phyloP scores from a whole-genome alignment of 371 early-diverging fungal species.

The Dinochytrium kinnereticum region DNA sequence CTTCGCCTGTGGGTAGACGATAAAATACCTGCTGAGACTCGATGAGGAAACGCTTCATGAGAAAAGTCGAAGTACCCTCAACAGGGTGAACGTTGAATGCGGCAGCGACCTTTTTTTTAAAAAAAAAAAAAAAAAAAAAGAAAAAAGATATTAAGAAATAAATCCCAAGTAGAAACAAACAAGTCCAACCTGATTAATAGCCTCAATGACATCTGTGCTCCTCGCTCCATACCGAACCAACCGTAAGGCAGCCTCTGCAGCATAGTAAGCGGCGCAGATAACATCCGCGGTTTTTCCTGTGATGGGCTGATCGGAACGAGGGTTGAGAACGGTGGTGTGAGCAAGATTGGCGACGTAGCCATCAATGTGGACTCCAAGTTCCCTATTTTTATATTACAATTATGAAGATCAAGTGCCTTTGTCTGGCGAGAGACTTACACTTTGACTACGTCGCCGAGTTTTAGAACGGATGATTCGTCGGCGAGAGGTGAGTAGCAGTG shows the following conservation, averaged over 20 bases:
- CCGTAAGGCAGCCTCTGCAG: slow-evolving; percentile 41
- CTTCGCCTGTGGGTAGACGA: neutral
- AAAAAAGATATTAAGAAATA: neutral
- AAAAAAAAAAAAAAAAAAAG: neutral
- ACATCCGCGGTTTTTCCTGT: slow-evolving; percentile 76
- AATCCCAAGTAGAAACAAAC: too few relatives aligned
- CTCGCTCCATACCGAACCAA: slow-evolving; percentile 35
- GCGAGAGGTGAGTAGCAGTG: slow-evolving; percentile 78
- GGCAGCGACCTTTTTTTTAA: slow-evolving; percentile 29
- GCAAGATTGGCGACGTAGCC: slow-evolving; percentile 83
- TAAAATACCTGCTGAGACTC: slow-evolving; percentile 25
- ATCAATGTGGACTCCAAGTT: slow-evolving; percentile 87
- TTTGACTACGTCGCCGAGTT: slow-evolving; percentile 85
- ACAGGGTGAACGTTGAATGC: slow-evolving; percentile 39
- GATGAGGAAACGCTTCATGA: slow-evolving; percentile 44
- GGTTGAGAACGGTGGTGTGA: slow-evolving; percentile 75
- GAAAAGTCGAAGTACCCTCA: slow-evolving; percentile 25
- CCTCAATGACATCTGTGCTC: slow-evolving; percentile 22
- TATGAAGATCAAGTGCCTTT: too few relatives aligned
- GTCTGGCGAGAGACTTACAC: slow-evolving; percentile 61
- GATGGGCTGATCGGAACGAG: slow-evolving; percentile 63
- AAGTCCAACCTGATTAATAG: slow-evolving; percentile 27
- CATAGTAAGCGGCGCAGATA: slow-evolving; percentile 76
- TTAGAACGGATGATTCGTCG: slow-evolving; percentile 61
- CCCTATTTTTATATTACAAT: too few relatives aligned